phyloP scores from a whole-genome alignment of 1,284 basidiomycete genomes.

The Fomes fomentarius region DNA sequence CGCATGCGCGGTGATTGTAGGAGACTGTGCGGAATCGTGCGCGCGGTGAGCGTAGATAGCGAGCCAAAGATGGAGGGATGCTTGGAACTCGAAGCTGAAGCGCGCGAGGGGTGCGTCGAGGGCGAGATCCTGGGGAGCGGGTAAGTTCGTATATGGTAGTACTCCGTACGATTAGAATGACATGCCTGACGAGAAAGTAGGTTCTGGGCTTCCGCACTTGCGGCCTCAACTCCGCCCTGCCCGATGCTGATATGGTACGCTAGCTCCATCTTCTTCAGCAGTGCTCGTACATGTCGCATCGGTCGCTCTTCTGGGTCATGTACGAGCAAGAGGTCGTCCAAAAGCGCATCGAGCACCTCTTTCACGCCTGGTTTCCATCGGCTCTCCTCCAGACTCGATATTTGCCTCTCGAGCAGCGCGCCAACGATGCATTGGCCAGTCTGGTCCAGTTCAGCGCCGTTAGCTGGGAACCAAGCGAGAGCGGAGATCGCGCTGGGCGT shows the following conservation, averaged over 20 bases:
- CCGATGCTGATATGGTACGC: constrained; percentile 46
- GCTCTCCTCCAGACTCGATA: constrained; percentile 53
- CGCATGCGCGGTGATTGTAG: constrained; percentile 46
- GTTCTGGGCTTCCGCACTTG: constrained; percentile 45
- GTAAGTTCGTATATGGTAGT: background rate
- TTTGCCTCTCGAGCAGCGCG: constrained; percentile 62
- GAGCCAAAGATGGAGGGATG: constrained; percentile 62
- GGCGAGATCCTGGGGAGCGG: constrained; percentile 39
- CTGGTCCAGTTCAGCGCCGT: background rate
- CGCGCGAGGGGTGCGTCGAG: constrained; percentile 42
- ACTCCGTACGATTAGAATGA: background rate
- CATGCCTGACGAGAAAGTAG: constrained; percentile 48
- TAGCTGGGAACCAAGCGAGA: constrained; percentile 11
- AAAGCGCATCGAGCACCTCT: constrained; percentile 41
- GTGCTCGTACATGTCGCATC: constrained; percentile 53
- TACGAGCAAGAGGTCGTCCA: constrained; percentile 51
- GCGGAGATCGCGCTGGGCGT: constrained; percentile 45
- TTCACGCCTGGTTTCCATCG: constrained; percentile 58
- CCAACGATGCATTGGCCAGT: constrained; percentile 42
- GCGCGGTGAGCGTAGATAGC: constrained; percentile 64
- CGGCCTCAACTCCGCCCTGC: constrained; percentile 16
- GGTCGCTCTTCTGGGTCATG: constrained; percentile 54
- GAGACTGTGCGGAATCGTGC: constrained; percentile 43
- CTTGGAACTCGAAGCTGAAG: constrained; percentile 51
- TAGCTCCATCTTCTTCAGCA: constrained; percentile 55